phyloP scores from a whole-genome alignment of 78 protist genomes.

The Dictyostelium discoideum region DNA sequence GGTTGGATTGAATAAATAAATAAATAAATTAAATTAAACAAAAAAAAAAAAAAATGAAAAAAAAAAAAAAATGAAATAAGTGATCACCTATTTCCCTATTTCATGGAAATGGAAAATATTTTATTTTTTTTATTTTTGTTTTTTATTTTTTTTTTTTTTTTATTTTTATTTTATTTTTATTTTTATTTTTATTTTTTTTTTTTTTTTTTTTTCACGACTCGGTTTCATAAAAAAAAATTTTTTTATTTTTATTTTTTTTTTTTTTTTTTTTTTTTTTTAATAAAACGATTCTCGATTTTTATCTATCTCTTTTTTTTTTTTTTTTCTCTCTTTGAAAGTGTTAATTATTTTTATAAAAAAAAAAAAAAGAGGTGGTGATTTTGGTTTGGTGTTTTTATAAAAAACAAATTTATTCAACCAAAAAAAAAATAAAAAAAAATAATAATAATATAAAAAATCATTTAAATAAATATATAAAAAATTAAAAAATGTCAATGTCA shows the following conservation, averaged over 20 bases:
- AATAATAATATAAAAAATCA: too few relatives aligned
- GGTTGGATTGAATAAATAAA: slow-evolving; percentile 34
- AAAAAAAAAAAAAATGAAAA: too few relatives aligned
- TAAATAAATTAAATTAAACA: too few relatives aligned
- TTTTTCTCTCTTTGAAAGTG: too few relatives aligned
- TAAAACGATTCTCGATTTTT: background rate
- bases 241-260: too few relatives aligned
- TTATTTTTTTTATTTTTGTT: background rate
- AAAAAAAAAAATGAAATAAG: too few relatives aligned
- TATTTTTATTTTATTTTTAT: background rate
- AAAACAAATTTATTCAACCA: background rate
- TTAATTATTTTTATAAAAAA: too few relatives aligned
- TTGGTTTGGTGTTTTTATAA: background rate
- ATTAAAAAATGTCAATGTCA: slow-evolving; percentile 2
- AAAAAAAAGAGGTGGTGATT: background rate
- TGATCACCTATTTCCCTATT: too few relatives aligned
- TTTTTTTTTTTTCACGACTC: background rate
- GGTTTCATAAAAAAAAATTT: background rate
- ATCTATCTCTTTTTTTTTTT: background rate
- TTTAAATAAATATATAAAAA: background rate
- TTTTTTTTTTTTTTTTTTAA: background rate
- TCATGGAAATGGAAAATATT: too few relatives aligned
- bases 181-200: background rate
- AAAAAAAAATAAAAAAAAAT: background rate
- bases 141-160: background rate